Conservation (phyloP, 345 rosid genomes). For the Eucalyptus camaldulensis region DNA sequence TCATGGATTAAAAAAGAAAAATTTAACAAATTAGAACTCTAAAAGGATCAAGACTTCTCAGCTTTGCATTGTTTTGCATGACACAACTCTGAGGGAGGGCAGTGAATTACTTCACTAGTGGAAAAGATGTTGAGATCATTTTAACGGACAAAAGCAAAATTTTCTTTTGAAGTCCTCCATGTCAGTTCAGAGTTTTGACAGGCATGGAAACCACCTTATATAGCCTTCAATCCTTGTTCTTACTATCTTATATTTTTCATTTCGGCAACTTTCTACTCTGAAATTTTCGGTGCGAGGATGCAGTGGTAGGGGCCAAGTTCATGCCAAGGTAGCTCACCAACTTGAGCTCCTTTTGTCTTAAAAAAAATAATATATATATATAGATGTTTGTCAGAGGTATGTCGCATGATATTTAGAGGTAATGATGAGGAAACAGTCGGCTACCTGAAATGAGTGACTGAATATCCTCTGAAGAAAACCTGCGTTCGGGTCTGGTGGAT, state of each 20-base stretch:
- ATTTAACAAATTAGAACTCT: not conserved
- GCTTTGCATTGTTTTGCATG: not conserved
- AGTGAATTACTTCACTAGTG: not conserved
- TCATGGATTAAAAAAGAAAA: not conserved
- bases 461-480: conserved; percentile 73
- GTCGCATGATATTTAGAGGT: not conserved
- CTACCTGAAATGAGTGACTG: conserved; percentile 81
- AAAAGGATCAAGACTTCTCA: not conserved
- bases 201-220: not conserved
- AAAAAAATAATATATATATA: not conserved
- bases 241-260: not conserved
- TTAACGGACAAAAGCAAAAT: not conserved
- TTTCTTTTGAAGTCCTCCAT: not conserved
- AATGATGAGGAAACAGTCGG: not conserved
- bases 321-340: not conserved
- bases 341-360: not conserved
- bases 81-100: not conserved
- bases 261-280: not conserved
- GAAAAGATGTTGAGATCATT: not conserved
- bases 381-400: not conserved
- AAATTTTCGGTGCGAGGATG: not conserved
- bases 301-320: not conserved
- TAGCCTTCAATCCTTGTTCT: not conserved
- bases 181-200: not conserved
- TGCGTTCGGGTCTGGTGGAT: conserved; percentile 32